Evolutionary conservation across 2,329 filamentous ascomycete species (phyloP).

Genomic region (Phoma sp.): DNA sequence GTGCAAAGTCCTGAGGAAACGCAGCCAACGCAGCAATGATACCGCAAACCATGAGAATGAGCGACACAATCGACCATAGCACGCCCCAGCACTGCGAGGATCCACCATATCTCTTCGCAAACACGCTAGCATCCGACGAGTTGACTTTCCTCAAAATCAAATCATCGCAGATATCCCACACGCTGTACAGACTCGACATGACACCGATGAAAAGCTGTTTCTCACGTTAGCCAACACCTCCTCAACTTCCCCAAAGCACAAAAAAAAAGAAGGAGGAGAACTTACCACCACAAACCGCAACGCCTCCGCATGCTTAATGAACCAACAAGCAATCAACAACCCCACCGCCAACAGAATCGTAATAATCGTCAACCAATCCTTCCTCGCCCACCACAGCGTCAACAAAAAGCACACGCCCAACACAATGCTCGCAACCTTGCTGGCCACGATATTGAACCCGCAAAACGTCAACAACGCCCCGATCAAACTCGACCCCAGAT

Average conservation of each 20-base stretch:
- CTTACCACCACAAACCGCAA: constrained; percentile 72
- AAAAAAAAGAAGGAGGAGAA: constrained; percentile 14
- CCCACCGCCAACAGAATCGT: constrained; percentile 74
- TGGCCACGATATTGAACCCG: constrained; percentile 81
- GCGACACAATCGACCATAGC: constrained; percentile 75
- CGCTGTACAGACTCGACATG: constrained; percentile 80
- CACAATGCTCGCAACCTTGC: constrained; percentile 77
- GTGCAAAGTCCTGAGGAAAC: constrained; percentile 71
- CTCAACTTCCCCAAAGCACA: too few relatives aligned
- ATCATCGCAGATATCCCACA: constrained; percentile 87
- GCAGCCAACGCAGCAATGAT: constrained; percentile 80
- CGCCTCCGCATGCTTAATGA: constrained; percentile 76
- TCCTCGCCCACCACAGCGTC: constrained; percentile 82
- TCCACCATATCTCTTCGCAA: constrained; percentile 77
- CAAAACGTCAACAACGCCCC: constrained; percentile 79
- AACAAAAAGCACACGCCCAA: constrained; percentile 76
- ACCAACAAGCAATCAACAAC: constrained; percentile 76
- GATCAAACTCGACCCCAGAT: constrained; percentile 77
- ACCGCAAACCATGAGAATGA: constrained; percentile 72
- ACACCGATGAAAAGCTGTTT: constrained; percentile 75
- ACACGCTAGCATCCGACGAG: constrained; percentile 78
- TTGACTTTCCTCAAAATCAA: constrained; percentile 82
- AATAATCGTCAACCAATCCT: constrained; percentile 76
- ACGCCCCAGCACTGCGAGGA: constrained; percentile 83
- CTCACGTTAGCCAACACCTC: neutral